Base-by-base conservation (phyloP, 2,329 filamentous ascomycete species). In the Zasmidium angulare region DNA sequence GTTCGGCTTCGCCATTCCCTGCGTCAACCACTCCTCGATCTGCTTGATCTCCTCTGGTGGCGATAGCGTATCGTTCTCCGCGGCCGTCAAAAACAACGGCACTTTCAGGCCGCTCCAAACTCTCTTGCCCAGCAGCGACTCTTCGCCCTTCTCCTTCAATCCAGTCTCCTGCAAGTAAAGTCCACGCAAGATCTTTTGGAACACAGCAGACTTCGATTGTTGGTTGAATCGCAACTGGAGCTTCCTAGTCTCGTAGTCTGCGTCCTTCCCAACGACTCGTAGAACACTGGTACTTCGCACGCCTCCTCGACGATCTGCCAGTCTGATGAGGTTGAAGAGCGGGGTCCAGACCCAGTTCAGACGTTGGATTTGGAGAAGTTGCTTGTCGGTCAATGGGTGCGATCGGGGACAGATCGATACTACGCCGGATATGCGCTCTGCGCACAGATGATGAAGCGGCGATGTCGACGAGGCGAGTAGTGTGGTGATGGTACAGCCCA, bases 201-300 rank as follows among this genome's bases (percentile, higher is more conserved):
- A 96, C 0, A 95, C 90, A 0, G 88, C 82, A 0, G 92, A 95
- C 64, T 83, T 86, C 63, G 91, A 96, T 72, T 96, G 91, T 60
- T 84, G 82, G 72, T 98, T 98, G 76, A 88, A 93, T 2, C 83
- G 83, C 58, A 88, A 74, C 72, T 93, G 90, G 36, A 91, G 79
- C 57, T 81, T 80, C 68, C 85, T 86, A 1, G 88, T 83, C 66
- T 90, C 84, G 2, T 80, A 74, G 46, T 91, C 88, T 1, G 88
- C 86, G 36, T 82, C 81, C 1, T 79, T 72, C 2, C 90, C 90
- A 9, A 90, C 87, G 71, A 96, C 93, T 17, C 93, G 86, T 50
- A 77, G 79, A 6, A 98, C 91, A 66, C 91, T 96, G 1, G 82
- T 78, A 70, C 93, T 97, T 47, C 91, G 78, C 0, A 84, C 76